Evolutionary conservation across 805 yeast genomes (phyloP).

Genomic region (Lipomyces orientalis): DNA sequence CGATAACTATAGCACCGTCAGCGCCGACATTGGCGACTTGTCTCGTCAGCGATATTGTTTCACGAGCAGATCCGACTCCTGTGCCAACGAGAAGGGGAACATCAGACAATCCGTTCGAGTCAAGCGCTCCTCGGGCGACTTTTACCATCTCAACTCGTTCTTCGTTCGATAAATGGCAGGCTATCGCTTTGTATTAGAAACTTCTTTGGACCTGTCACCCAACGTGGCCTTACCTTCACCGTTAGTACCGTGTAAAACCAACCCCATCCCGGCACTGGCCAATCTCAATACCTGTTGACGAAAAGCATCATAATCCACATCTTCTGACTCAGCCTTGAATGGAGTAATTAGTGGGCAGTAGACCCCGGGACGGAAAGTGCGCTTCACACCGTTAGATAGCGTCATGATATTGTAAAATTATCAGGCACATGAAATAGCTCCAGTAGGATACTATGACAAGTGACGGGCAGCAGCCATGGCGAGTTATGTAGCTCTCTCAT

Average conservation of each 20-base stretch:
- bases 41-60: constrained; percentile 48
- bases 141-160: constrained; percentile 49
- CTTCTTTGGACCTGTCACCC: too few relatives aligned
- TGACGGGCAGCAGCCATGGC: too few relatives aligned
- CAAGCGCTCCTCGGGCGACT: constrained; percentile 45
- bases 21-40: constrained; percentile 44
- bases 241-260: constrained; percentile 38
- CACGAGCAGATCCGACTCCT: constrained; percentile 54
- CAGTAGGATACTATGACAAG: too few relatives aligned
- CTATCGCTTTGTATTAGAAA: constrained; percentile 54
- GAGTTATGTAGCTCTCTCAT: too few relatives aligned
- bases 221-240: constrained; percentile 35
- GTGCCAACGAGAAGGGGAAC: constrained; percentile 57
- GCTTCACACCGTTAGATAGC: background rate
- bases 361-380: constrained; percentile 28
- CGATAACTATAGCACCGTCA: constrained; percentile 46
- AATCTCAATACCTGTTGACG: constrained; percentile 34
- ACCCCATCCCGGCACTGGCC: constrained; percentile 37
- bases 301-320: constrained; percentile 34
- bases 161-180: constrained; percentile 53
- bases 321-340: constrained; percentile 22
- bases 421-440: too few relatives aligned
- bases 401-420: background rate
- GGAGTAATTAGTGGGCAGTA: constrained; percentile 36
- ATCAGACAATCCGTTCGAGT: constrained; percentile 47